A percentile compares a stretch with the other conserved stretches of the same genome.
phyloP scores from a whole-genome alignment of 192 early-diverging fungal species.

The Backusella parvicylindrica region DNA sequence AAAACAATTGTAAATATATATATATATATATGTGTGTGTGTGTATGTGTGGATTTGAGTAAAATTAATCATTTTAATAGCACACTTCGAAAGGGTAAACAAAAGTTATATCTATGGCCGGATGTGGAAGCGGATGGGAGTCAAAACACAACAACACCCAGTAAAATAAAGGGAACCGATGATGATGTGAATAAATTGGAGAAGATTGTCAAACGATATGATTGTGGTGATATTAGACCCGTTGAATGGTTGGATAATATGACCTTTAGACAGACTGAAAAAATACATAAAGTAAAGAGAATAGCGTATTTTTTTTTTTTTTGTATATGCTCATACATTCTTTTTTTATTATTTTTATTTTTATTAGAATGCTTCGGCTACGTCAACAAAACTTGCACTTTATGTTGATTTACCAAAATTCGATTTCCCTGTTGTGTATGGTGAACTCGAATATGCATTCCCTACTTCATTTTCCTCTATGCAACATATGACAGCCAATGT shows the following conservation, averaged over 20 bases:
- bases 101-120: slow-evolving; percentile 69
- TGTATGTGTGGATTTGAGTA: background rate
- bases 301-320: background rate
- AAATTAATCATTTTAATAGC: no score
- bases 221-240: slow-evolving; percentile 76
- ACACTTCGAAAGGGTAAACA: slow-evolving; percentile 85
- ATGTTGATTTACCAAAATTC: slow-evolving; percentile 90
- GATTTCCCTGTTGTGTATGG: slow-evolving; percentile 96
- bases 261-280: slow-evolving; percentile 86
- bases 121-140: slow-evolving; percentile 61
- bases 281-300: slow-evolving; percentile 59
- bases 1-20: slow-evolving; percentile 56
- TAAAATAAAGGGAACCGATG: slow-evolving; percentile 39
- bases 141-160: slow-evolving; percentile 51
- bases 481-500: background rate
- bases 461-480: background rate
- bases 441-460: slow-evolving; percentile 60
- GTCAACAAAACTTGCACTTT: slow-evolving; percentile 68
- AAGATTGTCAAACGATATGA: slow-evolving; percentile 83
- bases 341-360: background rate
- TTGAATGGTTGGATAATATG: slow-evolving; percentile 93
- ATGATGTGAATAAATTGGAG: slow-evolving; percentile 85
- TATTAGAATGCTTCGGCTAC: slow-evolving; percentile 30
- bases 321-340: no score
- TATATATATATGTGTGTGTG: background rate